phyloP scores from a whole-genome alignment of 257 asterid species.

The Salvia rosmarinus region DNA sequence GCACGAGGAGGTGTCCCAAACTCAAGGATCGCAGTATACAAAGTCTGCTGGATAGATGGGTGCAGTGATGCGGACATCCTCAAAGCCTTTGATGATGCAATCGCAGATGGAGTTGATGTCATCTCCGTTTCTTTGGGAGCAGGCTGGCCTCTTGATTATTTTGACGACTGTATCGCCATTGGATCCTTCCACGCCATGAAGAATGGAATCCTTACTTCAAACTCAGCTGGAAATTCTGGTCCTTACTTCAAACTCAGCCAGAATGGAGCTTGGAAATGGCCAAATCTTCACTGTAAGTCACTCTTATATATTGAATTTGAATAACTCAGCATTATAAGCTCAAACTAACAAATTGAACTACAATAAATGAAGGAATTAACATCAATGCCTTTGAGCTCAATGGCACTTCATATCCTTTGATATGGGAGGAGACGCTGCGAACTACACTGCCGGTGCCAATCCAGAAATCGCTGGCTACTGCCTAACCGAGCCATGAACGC shows the following conservation, averaged over 20 bases:
- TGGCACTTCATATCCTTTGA: conserved; percentile 52
- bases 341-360: not conserved
- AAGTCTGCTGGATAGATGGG: conserved; percentile 57
- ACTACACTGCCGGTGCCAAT: conserved; percentile 52
- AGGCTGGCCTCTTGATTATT: conserved; percentile 45
- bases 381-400: conserved; percentile 60
- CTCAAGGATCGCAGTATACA: conserved; percentile 59
- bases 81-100: conserved; percentile 75
- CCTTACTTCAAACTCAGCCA: conserved; percentile 69
- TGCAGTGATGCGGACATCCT: conserved; percentile 58
- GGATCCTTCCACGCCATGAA: conserved; percentile 80
- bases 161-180: conserved; percentile 65
- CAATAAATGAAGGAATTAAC: conserved; percentile 48
- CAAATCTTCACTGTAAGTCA: conserved; percentile 45
- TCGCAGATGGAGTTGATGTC: conserved; percentile 74
- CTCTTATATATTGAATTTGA: not conserved
- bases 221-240: conserved; percentile 66
- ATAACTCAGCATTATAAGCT: not conserved
- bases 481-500: conserved; percentile 39
- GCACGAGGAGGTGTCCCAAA: conserved; percentile 66
- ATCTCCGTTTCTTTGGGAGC: conserved; percentile 65
- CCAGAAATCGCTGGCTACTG: conserved; percentile 40
- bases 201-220: conserved; percentile 64
- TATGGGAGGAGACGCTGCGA: conserved; percentile 75
- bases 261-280: conserved; percentile 60